Conservation (phyloP, 106 monocot genomes). For the Apostasia shenzhenica region DNA sequence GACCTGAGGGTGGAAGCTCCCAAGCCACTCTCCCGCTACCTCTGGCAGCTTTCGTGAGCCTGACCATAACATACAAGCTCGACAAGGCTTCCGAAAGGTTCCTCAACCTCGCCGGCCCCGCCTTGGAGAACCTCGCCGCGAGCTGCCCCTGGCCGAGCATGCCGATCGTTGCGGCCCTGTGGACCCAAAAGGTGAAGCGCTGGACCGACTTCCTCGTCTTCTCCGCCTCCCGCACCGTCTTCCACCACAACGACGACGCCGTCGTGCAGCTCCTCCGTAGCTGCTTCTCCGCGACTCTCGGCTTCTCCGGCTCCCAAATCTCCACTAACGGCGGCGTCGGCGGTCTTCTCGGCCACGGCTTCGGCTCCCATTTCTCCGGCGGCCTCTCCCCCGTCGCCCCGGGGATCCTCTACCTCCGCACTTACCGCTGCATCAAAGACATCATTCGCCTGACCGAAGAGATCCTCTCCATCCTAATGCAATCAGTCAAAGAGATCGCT, state of each 20-base stretch:
- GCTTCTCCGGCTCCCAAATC: constrained; percentile 22
- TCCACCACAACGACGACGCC: constrained; percentile 78
- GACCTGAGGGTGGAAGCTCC: constrained; percentile 56
- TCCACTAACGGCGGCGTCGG: constrained; percentile 60
- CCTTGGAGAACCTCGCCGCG: constrained; percentile 79
- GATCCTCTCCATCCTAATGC: constrained; percentile 68
- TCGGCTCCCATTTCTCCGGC: constrained; percentile 72
- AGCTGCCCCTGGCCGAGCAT: constrained; percentile 99
- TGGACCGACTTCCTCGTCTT: constrained; percentile 93
- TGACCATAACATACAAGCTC: constrained; percentile 95
- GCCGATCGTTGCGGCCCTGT: constrained; percentile 90
- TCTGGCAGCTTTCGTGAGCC: constrained; percentile 91
- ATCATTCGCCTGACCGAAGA: constrained; percentile 50
- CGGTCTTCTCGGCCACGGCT: constrained; percentile 88
- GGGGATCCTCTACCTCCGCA: constrained; percentile 75
- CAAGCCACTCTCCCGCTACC: constrained; percentile 77
- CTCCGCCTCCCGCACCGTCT: constrained; percentile 89
- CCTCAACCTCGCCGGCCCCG: constrained; percentile 88
- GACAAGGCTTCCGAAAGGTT: constrained; percentile 84
- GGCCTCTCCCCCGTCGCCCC: constrained; percentile 83
- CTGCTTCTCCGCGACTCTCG: constrained; percentile 66
- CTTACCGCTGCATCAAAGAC: constrained; percentile 66
- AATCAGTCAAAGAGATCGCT: constrained; percentile 57
- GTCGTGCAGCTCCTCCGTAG: constrained; percentile 78
- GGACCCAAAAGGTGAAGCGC: constrained; percentile 91